These are phyloP conservation scores for Citrus inodora DNA, from an alignment of 345 rosid species.

Conservation along the genomic window DNA sequence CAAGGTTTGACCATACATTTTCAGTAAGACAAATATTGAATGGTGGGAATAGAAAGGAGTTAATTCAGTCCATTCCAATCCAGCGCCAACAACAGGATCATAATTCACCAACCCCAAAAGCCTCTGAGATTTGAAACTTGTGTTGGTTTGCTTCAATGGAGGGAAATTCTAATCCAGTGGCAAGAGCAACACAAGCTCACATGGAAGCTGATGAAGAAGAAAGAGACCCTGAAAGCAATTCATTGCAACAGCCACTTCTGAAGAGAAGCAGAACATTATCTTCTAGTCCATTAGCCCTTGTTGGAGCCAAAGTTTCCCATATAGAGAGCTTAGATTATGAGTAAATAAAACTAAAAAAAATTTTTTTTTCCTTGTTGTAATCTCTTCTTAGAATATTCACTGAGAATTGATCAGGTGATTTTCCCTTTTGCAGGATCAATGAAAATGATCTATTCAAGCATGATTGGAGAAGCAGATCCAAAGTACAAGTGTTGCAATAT, in stretches of 20 bases:
- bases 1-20: neutral
- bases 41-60: constrained; percentile 6
- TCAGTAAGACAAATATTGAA: neutral
- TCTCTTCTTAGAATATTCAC: neutral
- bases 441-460: constrained; percentile 94
- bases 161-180: constrained; percentile 30
- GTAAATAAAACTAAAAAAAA: constrained; percentile 21
- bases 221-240: constrained; percentile 64
- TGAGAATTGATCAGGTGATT: neutral
- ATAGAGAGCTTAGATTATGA: constrained; percentile 92
- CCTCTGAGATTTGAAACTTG: constrained; percentile 9
- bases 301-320: constrained; percentile 81
- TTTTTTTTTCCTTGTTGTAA: too few species aligned
- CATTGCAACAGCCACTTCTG: constrained; percentile 66
- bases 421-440: constrained; percentile 56
- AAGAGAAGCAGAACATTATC: constrained; percentile 70
- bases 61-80: constrained; percentile 4
- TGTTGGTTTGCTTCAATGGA: constrained; percentile 34
- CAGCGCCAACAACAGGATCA: constrained; percentile 20
- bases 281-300: constrained; percentile 73
- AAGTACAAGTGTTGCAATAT: constrained; percentile 74
- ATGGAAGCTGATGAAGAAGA: constrained; percentile 41
- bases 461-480: constrained; percentile 94
- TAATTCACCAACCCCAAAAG: neutral
- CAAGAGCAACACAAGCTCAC: constrained; percentile 12